Base-by-base conservation (phyloP, 1,139 yeast genomes). In the Chernovozyma aurita region DNA sequence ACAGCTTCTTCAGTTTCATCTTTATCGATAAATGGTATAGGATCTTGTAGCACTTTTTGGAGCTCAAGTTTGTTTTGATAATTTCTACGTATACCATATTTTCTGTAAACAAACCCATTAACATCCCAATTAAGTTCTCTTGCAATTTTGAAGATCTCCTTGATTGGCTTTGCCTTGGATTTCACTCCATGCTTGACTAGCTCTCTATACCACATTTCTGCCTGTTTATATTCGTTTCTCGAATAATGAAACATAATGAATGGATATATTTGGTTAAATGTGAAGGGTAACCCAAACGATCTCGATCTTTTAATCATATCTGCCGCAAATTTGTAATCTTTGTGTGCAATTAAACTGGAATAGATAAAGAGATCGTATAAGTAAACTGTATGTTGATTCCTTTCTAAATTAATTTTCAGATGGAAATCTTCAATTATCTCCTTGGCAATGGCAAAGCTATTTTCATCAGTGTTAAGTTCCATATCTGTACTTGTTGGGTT, bases 241-340 rank as follows among this genome's bases (percentile, higher is more conserved):
- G 47, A 45, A 42, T 64, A 63, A 41, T 67, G 70, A 41, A 58
- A 61, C 41, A 51, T 52, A 7, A 70, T 61, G 34, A 70, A 65
- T 1, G 75, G 73, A 35, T 54, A 65, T 2, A 68, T 46, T 42
- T 68, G 75, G 40, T 62, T 59, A 46, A 68, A 66, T 0, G 73
- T 57, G 29, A 64, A 56, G 7, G 71, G 70, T 14, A 64, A 40
- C 3, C 55, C 52, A 17, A 42, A 42, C 4, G 50, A 41, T 14
- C 65, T 47, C 3, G 65, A 55, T 14, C 44, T 42, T 36, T 56
- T 51, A 13, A 66, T 46, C 28, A 63, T 50, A 32, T 48, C 39
- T 4, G 62, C 50, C 5, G 74, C 74, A 51, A 63, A 65, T 13
- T 46, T 38, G 34, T 57, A 52, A 39, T 70, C 73, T 16, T 59